Evolutionary conservation across 495 filamentous ascomycete genomes (phyloP), one percentile per base, ranked within the genome.

Genomic region (Penicillium simplicissimum): DNA sequence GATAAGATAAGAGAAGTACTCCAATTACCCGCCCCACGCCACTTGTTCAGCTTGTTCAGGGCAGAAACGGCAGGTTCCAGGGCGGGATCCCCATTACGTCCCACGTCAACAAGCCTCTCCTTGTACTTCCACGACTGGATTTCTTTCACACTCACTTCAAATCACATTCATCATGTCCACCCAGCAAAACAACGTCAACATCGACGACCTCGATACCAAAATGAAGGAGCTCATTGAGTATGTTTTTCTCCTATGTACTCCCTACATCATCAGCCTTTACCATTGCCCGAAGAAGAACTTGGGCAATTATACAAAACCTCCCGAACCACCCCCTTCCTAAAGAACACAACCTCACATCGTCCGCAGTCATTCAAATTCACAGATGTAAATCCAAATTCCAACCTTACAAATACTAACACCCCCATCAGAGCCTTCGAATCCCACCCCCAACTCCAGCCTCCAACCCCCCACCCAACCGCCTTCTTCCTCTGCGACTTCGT

Each of bases 401-500:
- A n/a, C n/a, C n/a, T n/a, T 9, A 17, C 47, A 8, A 42, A 19
- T 19, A 42, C 40, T 42, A 19, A 42, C 7, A 0, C 38, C 37
- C n/a, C 14, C 23, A 59, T 21, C 52, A 74, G 69, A 9, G 61
- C 71, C 28, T 71, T 74, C 55, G 70, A 75, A 61, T 19, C 66
- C 45, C 72, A 74, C 65, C 75, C 75, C 11, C 52, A 67, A n/a
- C 65, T 70, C 47, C 63, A 70, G 40, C 66, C 70, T 4, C 71
- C 71, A 4, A 62, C 52, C 36, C 60, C 65, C 2, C 65, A 78
- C 59, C 70, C 74, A 17, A 76, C 72, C 7, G 40, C 69, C 47
- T 76, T 71, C 68, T 76, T 74, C 67, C 37, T 73, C 21, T 62
- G 60, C 51, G 70, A 74, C 62, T 76, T 75, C 58, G 54, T 74